Percentiles rank a stretch among this genome's conserved stretches.
phyloP scores from a whole-genome alignment of 495 filamentous ascomycete genomes.

The Trypethelium eluteriae region DNA sequence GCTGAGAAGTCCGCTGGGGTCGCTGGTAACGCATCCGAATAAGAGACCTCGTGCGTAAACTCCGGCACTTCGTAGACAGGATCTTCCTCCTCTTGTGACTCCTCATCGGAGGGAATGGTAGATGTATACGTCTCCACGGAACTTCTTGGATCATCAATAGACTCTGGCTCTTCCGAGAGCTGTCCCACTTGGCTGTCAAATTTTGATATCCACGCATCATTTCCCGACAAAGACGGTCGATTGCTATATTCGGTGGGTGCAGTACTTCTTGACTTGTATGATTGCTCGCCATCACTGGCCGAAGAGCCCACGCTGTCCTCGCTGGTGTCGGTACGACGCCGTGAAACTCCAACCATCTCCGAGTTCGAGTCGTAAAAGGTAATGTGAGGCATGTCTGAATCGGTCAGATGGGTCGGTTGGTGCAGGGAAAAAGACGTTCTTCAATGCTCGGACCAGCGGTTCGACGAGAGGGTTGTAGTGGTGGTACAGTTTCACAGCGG shows the following conservation, averaged over 20 bases:
- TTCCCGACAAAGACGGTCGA: not conserved
- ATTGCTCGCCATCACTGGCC: not conserved
- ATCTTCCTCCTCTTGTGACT: conserved; percentile 47
- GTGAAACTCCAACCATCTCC: conserved; percentile 6
- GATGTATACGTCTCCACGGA: conserved; percentile 79
- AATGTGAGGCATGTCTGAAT: conserved; percentile 3
- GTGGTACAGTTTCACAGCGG: conserved; percentile 9
- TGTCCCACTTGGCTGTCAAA: not conserved
- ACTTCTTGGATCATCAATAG: not conserved
- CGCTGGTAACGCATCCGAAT: conserved; percentile 59
- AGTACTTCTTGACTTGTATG: conserved; percentile 4
- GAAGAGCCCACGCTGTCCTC: not conserved
- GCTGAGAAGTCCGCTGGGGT: conserved; percentile 77
- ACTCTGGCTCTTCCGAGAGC: not conserved
- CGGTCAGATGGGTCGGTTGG: not conserved
- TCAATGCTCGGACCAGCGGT: conserved; percentile 3
- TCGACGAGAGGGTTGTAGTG: not conserved
- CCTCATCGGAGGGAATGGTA: conserved; percentile 56
- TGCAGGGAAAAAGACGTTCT: not conserved
- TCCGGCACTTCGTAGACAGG: conserved; percentile 54
- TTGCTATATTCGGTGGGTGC: not conserved
- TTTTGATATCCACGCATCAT: not conserved
- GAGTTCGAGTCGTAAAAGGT: conserved; percentile 9
- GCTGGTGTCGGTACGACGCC: conserved; percentile 8
- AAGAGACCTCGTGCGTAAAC: conserved; percentile 51